Evolutionary conservation across 2,329 filamentous ascomycete species (phyloP).

Genomic region (Epichloe glyceriae): DNA sequence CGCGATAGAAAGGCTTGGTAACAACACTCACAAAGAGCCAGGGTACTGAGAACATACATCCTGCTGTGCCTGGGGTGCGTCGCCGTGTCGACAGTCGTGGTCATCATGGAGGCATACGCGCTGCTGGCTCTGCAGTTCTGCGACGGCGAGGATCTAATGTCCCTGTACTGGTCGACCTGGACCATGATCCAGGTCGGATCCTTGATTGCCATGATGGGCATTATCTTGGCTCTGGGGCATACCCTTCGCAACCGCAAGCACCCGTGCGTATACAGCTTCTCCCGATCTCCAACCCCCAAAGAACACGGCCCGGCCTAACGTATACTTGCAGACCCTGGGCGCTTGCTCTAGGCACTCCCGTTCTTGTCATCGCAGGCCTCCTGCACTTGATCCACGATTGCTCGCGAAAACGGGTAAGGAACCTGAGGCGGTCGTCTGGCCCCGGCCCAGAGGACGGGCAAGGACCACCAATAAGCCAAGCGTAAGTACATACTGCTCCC

Average conservation of each 20-base stretch:
- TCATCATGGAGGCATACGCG: conserved; percentile 42
- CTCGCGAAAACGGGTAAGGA: conserved; percentile 23
- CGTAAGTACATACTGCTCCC: conserved; percentile 19
- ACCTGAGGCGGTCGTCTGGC: conserved; percentile 13
- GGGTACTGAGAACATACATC: conserved; percentile 29
- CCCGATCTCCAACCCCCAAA: neutral
- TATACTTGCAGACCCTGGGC: conserved; percentile 35
- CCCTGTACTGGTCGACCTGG: conserved; percentile 49
- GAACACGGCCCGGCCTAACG: neutral
- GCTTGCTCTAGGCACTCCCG: conserved; percentile 45
- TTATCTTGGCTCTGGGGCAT: conserved; percentile 40
- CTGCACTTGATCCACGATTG: conserved; percentile 34
- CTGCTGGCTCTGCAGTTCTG: conserved; percentile 45
- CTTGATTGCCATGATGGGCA: conserved; percentile 43
- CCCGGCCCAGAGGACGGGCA: conserved; percentile 13
- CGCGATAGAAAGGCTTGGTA: conserved; percentile 23
- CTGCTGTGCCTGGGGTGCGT: conserved; percentile 31
- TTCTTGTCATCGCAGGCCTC: conserved; percentile 43
- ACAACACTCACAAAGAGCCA: conserved; percentile 20
- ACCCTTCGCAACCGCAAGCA: conserved; percentile 34
- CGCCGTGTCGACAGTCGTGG: conserved; percentile 27
- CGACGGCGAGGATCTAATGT: conserved; percentile 46
- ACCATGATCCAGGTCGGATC: conserved; percentile 46
- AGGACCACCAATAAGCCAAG: conserved; percentile 29
- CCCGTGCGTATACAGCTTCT: conserved; percentile 27